A percentile compares a stretch with the other conserved stretches of the same genome.
phyloP scores from a whole-genome alignment of 2,329 filamentous ascomycete genomes.

The Paraphaeosphaeria sporulosa region DNA sequence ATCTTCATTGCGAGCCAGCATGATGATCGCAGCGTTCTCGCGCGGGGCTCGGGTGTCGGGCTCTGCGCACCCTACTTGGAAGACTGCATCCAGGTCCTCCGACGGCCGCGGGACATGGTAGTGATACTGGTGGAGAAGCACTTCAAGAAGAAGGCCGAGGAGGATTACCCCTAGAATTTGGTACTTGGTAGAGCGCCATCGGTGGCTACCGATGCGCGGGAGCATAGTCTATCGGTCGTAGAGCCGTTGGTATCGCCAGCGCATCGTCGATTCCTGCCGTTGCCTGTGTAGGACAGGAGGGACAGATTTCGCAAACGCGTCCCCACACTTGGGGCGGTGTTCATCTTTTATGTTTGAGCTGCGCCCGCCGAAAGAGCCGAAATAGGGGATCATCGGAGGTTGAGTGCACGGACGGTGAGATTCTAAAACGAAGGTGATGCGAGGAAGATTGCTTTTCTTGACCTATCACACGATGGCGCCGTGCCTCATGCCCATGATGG shows the following conservation, averaged over 20 bases:
- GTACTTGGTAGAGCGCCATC: slow-evolving; percentile 15
- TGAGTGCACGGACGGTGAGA: slow-evolving; percentile 4
- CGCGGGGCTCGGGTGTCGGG: slow-evolving; percentile 12
- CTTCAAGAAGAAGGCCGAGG: slow-evolving; percentile 12
- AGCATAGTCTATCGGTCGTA: slow-evolving; percentile 9
- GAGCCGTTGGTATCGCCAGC: background rate
- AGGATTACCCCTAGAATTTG: slow-evolving; percentile 2
- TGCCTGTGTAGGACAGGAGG: background rate
- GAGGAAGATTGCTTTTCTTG: background rate
- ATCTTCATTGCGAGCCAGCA: slow-evolving; percentile 17
- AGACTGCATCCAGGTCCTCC: slow-evolving; percentile 9
- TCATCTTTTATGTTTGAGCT: background rate
- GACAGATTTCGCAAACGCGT: background rate
- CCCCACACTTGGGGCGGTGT: background rate
- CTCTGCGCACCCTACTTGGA: slow-evolving; percentile 18
- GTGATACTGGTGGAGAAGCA: slow-evolving; percentile 14
- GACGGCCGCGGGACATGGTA: slow-evolving; percentile 15
- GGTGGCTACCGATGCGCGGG: slow-evolving; percentile 3
- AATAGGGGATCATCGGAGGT: background rate
- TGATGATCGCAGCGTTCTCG: slow-evolving; percentile 19
- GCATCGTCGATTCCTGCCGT: slow-evolving; percentile 2
- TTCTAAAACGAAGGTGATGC: background rate
- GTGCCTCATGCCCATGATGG: background rate
- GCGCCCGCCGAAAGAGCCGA: background rate
- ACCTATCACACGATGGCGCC: background rate